Evolutionary conservation across 2,329 filamentous ascomycete genomes (phyloP), one percentile per base, ranked within the genome.

Genomic region (Leptographium galeiforme): DNA sequence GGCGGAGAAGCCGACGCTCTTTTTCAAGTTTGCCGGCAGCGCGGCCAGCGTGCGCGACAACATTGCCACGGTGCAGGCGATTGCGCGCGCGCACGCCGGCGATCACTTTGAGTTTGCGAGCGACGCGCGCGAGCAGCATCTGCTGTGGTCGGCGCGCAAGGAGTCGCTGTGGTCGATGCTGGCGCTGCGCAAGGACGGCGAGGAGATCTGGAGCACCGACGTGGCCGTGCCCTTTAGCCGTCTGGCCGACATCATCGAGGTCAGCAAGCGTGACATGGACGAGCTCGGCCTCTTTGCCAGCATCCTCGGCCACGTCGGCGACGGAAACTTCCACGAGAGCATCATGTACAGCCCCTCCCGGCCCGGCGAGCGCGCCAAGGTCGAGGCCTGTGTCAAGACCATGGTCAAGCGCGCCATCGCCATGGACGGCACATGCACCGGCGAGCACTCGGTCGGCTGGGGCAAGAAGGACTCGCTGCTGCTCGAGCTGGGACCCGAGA

Each of bases 341-440:
- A 93, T 96, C 68, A 84, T 96, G 70, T 96, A 95, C 66, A 81
- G 93, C 67, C 78, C 78, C 32, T 76, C 73, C 30, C 74, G 89
- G 53, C 75, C 79, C 4, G 79, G 74, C 32, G 86, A 95, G 68
- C 78, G 78, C 53, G 82, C 77, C 44, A 86, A 85, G 59, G 88
- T 93, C 1, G 87, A 93, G 64, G 77, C 75, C 53, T 89, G 87
- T 58, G 88, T 96, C 48, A 82, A 90, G 64, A 84, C 89, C 61
- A 95, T 96, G 89, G 88, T 95, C 19, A 78, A 85, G 60, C 79
- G 88, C n/a, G 90, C 89, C 2, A 68, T 96, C 30, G 87, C 91
- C 59, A 95, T 96, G 89, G 90, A 95, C 56, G 89, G 90, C 1
- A 95, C 89, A 7, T 93, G 87, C 66, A 94, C 89, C 0, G 89